Percentiles rank a stretch among this genome's conserved stretches.
Conservation (phyloP, 2,329 filamentous ascomycete genomes). For the Sporothrix globosa region DNA sequence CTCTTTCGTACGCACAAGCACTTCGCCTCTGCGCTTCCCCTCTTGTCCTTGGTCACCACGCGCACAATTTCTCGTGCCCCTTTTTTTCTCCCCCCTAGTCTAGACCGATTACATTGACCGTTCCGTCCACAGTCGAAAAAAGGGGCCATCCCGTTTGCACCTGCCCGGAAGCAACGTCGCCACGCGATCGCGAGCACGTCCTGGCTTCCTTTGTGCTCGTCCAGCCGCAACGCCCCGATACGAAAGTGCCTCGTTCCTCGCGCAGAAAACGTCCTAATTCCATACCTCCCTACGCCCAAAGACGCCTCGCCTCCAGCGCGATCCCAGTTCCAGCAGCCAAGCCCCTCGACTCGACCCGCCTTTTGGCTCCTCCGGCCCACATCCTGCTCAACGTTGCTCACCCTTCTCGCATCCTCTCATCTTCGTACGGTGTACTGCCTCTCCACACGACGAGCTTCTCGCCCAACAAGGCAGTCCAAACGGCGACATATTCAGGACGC, state of each 20-base stretch:
- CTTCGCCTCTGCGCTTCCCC: not conserved
- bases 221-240: constrained; percentile 6
- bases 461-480: not conserved
- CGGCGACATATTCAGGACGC: not conserved
- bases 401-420: not conserved
- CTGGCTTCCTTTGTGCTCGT: not conserved
- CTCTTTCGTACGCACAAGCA: not conserved
- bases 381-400: constrained; percentile 2
- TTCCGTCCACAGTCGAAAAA: constrained; percentile 15
- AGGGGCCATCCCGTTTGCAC: constrained; percentile 7
- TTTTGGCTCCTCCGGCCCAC: constrained; percentile 21
- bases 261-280: constrained; percentile 9
- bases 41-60: not conserved
- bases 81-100: constrained; percentile 11
- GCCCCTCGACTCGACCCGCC: constrained; percentile 27
- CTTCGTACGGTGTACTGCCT: not conserved
- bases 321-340: constrained; percentile 19
- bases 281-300: constrained; percentile 2
- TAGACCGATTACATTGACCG: constrained; percentile 21
- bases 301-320: constrained; percentile 16
- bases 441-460: not conserved
- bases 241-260: constrained; percentile 2
- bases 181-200: constrained; percentile 18
- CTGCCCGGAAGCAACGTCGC: constrained; percentile 24
- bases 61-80: constrained; percentile 22